These are phyloP conservation scores for Corymbia calophylla DNA, from an alignment of 441 rosid species.

Conservation along the genomic window DNA sequence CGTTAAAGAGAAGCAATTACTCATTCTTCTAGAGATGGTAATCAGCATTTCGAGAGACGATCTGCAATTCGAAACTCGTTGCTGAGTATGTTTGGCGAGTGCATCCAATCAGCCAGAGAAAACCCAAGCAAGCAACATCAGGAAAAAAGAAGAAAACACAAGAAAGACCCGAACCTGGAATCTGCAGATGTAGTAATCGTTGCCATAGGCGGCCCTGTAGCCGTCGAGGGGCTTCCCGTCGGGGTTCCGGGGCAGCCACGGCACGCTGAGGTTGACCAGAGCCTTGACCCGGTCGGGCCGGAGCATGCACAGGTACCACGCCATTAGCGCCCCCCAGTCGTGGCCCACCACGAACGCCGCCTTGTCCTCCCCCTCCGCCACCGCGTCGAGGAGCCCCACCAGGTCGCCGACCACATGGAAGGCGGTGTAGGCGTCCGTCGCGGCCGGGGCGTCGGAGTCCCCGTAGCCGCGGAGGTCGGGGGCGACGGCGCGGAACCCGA, in stretches of 20 bases:
- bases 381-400: background rate
- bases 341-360: constrained; percentile 3
- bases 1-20: background rate
- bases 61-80: background rate
- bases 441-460: constrained; percentile 60
- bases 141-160: background rate
- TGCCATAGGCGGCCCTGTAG: background rate
- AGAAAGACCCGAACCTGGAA: background rate
- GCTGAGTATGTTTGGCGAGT: background rate
- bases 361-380: background rate
- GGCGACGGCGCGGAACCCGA: constrained; percentile 67
- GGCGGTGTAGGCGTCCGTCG: background rate
- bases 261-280: background rate
- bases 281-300: constrained; percentile 1
- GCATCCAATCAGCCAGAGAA: background rate
- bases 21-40: background rate
- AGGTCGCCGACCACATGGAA: background rate
- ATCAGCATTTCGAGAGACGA: background rate
- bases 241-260: background rate
- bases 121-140: background rate
- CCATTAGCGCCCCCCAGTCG: background rate
- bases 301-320: background rate
- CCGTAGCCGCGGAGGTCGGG: constrained; percentile 81
- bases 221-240: background rate
- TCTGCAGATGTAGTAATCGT: background rate